These are phyloP conservation scores for Penstemon eatonii DNA, from an alignment of 257 asterid species.

Conservation along the genomic window DNA sequence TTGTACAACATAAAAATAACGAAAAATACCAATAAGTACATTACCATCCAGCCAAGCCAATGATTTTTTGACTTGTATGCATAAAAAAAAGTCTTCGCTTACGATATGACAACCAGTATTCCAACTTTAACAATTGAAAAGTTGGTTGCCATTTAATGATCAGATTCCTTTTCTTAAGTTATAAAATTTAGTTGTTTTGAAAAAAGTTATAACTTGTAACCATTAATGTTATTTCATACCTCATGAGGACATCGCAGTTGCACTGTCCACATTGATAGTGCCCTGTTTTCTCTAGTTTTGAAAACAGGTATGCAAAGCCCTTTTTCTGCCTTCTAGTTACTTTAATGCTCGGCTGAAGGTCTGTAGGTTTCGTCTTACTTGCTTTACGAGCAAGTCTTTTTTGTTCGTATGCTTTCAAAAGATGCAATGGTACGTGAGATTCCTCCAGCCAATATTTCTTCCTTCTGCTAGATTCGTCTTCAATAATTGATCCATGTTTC, in stretches of 20 bases:
- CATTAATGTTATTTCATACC: conserved; percentile 46
- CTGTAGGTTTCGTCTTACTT: conserved; percentile 43
- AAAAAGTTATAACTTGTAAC: neutral
- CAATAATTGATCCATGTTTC: conserved; percentile 63
- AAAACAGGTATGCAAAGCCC: conserved; percentile 77
- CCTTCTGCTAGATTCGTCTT: conserved; percentile 60
- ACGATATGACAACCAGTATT: conserved; percentile 18
- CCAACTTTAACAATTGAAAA: neutral
- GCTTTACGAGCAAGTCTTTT: conserved; percentile 81
- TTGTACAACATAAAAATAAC: conserved; percentile 1
- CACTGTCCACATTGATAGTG: conserved; percentile 74
- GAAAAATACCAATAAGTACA: conserved; percentile 2
- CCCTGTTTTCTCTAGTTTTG: conserved; percentile 65
- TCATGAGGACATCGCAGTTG: conserved; percentile 64
- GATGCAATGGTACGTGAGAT: conserved; percentile 76
- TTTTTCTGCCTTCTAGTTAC: conserved; percentile 45
- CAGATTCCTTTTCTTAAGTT: conserved; percentile 14
- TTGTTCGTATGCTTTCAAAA: conserved; percentile 81
- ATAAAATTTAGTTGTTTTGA: no score
- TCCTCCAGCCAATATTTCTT: conserved; percentile 96
- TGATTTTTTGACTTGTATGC: neutral
- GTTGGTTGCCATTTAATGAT: conserved; percentile 15
- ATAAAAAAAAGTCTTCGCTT: conserved; percentile 13
- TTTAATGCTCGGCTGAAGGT: conserved; percentile 42
- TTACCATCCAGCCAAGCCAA: conserved; percentile 12